Evolutionary conservation across 192 early-diverging fungal species (phyloP), one percentile per base, ranked within the genome.

Genomic region (Linnemannia elongata): DNA sequence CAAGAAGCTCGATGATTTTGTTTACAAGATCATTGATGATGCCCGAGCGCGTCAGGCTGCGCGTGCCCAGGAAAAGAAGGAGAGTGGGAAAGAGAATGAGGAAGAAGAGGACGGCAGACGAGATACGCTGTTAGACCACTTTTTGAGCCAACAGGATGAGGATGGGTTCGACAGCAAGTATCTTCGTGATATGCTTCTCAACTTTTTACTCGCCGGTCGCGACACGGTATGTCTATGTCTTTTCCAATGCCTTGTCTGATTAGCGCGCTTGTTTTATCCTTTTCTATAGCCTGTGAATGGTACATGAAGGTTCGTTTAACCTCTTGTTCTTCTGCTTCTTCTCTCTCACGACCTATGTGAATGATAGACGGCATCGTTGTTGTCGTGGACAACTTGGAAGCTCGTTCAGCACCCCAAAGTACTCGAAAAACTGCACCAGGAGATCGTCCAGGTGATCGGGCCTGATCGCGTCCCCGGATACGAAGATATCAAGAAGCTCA

Each of bases 131-230:
- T 45, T 86, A 41, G 79, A 86, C 42, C 84, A 86, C 41, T 86
- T 86, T 60, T 77, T 86, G 78, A 80, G 76, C 44, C 72, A 77
- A 20, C 78, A 77, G n/a, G 27, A 75, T 22, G 84, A 86, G 52
- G 49, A 86, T 3, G 73, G 44, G 6, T 81, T 86, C 22, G 76
- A 76, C 30, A 78, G 30, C 35, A 42, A 80, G 6, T 86, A 86
- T 72, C 79, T 86, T 69, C 84, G 84, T n/a, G 57, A 81, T 36
- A 86, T 86, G 84, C 60, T 86, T 1, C 68, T 86, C 41, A 86
- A 86, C 73, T 86, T 86, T 66, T 60, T 86, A 1, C 76, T 86
- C 30, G 84, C 84, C 18, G 84, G 84, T 73, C 78, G 84, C 41
- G 84, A 86, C 27, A 86, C 84, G 70, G 84, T 86, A 86, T 22